phyloP scores from a whole-genome alignment of 1,284 basidiomycete species.

The Leucocoprinus gongylophorus region DNA sequence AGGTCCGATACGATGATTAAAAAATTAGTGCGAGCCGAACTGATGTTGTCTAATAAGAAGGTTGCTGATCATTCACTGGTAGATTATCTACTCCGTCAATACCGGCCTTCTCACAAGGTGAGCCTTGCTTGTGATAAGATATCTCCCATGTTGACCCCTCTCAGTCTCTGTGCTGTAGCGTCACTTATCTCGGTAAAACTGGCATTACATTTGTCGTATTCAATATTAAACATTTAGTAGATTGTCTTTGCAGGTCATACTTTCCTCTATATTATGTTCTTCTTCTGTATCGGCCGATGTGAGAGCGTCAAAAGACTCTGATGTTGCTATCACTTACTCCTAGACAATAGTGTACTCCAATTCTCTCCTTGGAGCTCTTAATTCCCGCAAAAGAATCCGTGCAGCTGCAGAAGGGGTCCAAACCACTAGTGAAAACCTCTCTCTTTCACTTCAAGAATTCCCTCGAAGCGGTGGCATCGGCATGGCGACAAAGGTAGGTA shows the following conservation, averaged over 20 bases:
- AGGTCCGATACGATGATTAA: constrained; percentile 46
- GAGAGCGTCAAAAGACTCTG: constrained; percentile 17
- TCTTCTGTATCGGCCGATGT: constrained; percentile 48
- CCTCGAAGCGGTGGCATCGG: constrained; percentile 18
- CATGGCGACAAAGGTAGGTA: constrained; percentile 14
- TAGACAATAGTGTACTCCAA: constrained; percentile 39
- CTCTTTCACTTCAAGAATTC: constrained; percentile 31
- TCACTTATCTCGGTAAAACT: constrained; percentile 42
- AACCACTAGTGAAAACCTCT: constrained; percentile 35
- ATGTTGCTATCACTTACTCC: neutral
- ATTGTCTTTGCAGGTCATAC: constrained; percentile 36
- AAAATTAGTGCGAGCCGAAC: constrained; percentile 29
- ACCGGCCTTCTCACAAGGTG: constrained; percentile 47
- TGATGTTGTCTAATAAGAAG: neutral
- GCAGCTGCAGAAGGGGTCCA: constrained; percentile 32
- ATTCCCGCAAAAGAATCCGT: constrained; percentile 44
- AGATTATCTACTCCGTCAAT: constrained; percentile 50
- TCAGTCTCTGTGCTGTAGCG: constrained; percentile 42
- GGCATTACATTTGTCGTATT: neutral
- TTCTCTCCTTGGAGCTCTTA: constrained; percentile 48
- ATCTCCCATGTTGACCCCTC: neutral
- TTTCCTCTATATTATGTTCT: constrained; percentile 50
- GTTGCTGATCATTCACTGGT: neutral
- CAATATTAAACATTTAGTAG: constrained; percentile 18
- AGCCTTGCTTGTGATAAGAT: neutral